Base-by-base conservation (phyloP, 495 filamentous ascomycete species). In the Diplogelasinospora grovesii region DNA sequence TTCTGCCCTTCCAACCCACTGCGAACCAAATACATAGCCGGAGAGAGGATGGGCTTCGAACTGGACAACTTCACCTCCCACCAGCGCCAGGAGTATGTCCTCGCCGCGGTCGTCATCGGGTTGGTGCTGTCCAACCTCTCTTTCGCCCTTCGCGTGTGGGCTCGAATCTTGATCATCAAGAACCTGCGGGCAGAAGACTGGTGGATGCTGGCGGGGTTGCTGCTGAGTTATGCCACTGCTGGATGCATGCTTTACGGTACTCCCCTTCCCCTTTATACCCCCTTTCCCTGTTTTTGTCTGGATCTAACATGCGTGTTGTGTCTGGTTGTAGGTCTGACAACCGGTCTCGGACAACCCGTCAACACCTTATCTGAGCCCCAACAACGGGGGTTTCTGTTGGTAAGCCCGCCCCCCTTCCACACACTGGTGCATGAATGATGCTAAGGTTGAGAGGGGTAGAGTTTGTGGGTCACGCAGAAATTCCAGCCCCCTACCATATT, bases 401-500 rank as follows among this genome's bases (percentile, higher is more conserved):
- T 39, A n/a, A 26, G 36, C 13, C 11, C n/a, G n/a, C n/a, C n/a
- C n/a, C n/a, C n/a, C n/a, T n/a, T n/a, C n/a, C n/a, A n/a, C n/a
- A n/a, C n/a, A n/a, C n/a, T n/a, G n/a, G n/a, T n/a, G n/a, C n/a
- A n/a, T n/a, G n/a, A n/a, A n/a, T n/a, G n/a, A n/a, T n/a, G n/a
- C n/a, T n/a, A n/a, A n/a, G n/a, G n/a, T n/a, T n/a, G n/a, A n/a
- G n/a, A n/a, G n/a, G n/a, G n/a, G n/a, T n/a, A 20, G 28, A 31
- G 28, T 15, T 23, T 43, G n/a, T n/a, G 26, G 43, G 34, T 45
- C 35, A 11, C 22, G 8, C 22, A 46, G 43, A 48, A 48, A 42
- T 14, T 48, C 38, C 45, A 48, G 43, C 45, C 45, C 19, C 33
- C 39, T 5, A 42, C 45, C 32, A 22, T 39, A 13, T 42, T 50